A percentile compares a stretch with the other conserved stretches of the same genome.
phyloP scores from a whole-genome alignment of 768 basidiomycete genomes.

The Mycena alexandri region DNA sequence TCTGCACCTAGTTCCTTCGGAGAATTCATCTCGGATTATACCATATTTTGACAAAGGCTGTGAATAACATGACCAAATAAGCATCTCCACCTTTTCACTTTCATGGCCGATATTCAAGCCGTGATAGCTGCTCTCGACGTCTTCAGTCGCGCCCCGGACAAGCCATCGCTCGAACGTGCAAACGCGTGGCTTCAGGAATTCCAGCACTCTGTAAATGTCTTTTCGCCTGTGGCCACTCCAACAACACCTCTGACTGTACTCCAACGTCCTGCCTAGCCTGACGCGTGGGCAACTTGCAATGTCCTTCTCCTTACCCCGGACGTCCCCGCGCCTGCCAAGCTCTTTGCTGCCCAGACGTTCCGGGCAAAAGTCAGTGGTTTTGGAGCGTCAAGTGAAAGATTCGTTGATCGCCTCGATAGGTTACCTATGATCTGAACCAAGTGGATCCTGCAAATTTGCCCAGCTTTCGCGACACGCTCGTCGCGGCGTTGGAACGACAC shows the following conservation, averaged over 20 bases:
- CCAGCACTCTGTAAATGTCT: conserved; percentile 96
- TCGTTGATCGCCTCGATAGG: conserved; percentile 66
- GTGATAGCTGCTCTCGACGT: conserved; percentile 84
- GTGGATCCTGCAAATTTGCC: conserved; percentile 79
- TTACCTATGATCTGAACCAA: conserved; percentile 95
- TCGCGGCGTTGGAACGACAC: conserved; percentile 80
- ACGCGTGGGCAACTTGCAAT: conserved; percentile 97
- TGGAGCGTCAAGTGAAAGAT: conserved; percentile 34
- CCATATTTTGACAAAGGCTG: conserved; percentile 24
- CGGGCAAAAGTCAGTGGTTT: conserved; percentile 82
- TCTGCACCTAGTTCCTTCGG: conserved; percentile 59
- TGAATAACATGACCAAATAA: conserved; percentile 33
- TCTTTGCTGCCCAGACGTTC: conserved; percentile 98
- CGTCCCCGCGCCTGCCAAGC: conserved; percentile 81
- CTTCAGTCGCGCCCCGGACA: conserved; percentile 86
- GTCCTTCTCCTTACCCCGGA: conserved; percentile 87
- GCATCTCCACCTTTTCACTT: conserved; percentile 42
- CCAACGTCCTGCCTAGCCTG: conserved; percentile 81
- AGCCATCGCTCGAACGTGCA: conserved; percentile 83
- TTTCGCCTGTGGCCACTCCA: conserved; percentile 78
- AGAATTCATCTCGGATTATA: conserved; percentile 55
- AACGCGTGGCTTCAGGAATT: conserved; percentile 98
- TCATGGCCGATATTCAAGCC: conserved; percentile 78
- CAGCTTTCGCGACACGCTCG: conserved; percentile 88
- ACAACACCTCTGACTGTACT: conserved; percentile 76